Evolutionary conservation across 2,329 filamentous ascomycete genomes (phyloP), one percentile per base, ranked within the genome.

Genomic region (Aplosporella prunicola): DNA sequence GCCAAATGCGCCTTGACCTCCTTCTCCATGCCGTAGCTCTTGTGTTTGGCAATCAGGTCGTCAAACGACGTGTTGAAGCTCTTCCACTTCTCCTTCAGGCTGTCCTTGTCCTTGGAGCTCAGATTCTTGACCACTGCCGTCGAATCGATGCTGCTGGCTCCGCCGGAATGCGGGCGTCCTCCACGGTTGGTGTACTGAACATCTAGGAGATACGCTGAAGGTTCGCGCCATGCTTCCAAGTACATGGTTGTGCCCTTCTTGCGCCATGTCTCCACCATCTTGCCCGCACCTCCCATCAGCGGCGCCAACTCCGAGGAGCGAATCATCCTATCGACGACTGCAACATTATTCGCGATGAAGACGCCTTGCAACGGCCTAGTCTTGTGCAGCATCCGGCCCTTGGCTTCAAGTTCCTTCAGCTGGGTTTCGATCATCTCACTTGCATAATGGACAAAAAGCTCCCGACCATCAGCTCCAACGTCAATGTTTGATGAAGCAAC

Each of bases 31-130:
- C 71, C 80, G 52, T 85, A 83, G 18, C 72, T 68, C 63, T 87
- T 91, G 64, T 98, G 89, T 42, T 78, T 79, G 20, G 72, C 63
- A 5, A 95, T 78, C 60, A 95, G 74, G 20, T 93, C 88, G 46
- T 98, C 91, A 55, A 98, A 98, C 29, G 74, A 78, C 7, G 73
- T 68, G 57, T 98, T 98, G 68, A 98, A 98, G 27, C 78, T 76
- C 50, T 82, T 78, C 61, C 95, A 98, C 62, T 96, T 96, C 60
- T 86, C 79, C 63, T 98, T 98, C 63, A 96, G 93, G 41, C 79
- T 80, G 56, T 98, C 91, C 60, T 89, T 93, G 55, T 98, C 91
- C 58, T 94, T 95, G 51, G 80, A 86, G 30, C 75, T 78, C 3
- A 96, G 68, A 1, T 75, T 75, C 60, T 93, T 94, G 42, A 96